Conservation (phyloP, 225 moss, liverwort and hornwort species). For the Asterella californica region DNA sequence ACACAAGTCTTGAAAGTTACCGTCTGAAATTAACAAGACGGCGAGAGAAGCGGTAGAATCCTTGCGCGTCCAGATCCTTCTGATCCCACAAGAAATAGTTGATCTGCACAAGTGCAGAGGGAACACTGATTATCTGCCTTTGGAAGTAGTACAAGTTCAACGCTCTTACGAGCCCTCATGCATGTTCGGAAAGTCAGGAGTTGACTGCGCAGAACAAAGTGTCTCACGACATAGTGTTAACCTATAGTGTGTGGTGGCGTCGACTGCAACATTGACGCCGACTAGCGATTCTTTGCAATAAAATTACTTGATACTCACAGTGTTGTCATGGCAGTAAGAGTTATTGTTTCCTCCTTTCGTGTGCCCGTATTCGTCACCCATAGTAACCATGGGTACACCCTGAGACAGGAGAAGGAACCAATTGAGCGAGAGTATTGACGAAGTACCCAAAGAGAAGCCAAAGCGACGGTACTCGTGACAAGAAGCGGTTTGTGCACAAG, state of each 20-base stretch:
- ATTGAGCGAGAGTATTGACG: not conserved
- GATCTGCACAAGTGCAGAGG: conserved; percentile 40
- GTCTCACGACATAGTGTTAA: not conserved
- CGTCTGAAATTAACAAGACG: conserved; percentile 76
- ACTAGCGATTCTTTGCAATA: not conserved
- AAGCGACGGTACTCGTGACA: not conserved
- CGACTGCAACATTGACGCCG: no score
- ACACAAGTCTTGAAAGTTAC: conserved; percentile 23
- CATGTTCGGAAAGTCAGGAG: not conserved
- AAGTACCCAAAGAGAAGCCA: not conserved
- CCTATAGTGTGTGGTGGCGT: no score
- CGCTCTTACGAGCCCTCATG: not conserved
- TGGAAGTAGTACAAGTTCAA: not conserved
- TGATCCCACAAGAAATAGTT: conserved; percentile 86
- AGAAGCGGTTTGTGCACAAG: not conserved
- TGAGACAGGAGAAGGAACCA: conserved; percentile 19
- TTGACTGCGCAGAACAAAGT: not conserved
- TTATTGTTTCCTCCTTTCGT: conserved; percentile 89
- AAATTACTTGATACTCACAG: conserved; percentile 45
- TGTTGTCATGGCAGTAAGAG: conserved; percentile 81
- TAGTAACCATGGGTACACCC: conserved; percentile 88
- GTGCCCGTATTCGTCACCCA: conserved; percentile 90
- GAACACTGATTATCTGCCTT: not conserved
- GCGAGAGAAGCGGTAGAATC: conserved; percentile 75
- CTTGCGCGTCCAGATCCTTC: conserved; percentile 53